Evolutionary conservation across 179 eudicot genomes (phyloP).

Genomic region (Sideroxylon spinosum): DNA sequence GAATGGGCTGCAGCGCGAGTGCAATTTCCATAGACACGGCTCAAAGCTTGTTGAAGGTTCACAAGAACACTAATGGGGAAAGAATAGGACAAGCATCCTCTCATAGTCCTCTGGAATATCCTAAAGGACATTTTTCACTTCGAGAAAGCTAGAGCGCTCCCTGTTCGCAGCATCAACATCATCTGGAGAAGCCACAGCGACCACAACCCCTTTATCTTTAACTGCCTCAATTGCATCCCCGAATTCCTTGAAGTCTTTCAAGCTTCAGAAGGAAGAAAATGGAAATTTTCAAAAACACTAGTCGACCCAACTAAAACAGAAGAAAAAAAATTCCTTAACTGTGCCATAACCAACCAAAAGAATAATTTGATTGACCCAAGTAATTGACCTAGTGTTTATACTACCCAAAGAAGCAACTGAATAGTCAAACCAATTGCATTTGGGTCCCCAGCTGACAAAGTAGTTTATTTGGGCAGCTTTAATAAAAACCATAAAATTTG

Average conservation of each 20-base stretch:
- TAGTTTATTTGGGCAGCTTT: no score
- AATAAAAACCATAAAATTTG: no score
- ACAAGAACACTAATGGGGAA: slow-evolving; percentile 37
- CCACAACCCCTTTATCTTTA: slow-evolving; percentile 76
- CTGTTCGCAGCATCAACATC: slow-evolving; percentile 78
- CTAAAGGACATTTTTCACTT: slow-evolving; percentile 68
- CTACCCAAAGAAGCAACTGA: not conserved
- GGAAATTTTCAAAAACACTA: not conserved
- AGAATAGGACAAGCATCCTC: not conserved
- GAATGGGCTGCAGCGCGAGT: slow-evolving; percentile 93
- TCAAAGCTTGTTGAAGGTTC: slow-evolving; percentile 36
- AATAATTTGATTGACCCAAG: not conserved
- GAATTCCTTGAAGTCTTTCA: slow-evolving; percentile 84
- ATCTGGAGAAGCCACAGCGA: slow-evolving; percentile 91
- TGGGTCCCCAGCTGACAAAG: no score
- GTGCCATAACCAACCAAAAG: not conserved
- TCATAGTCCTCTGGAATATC: not conserved
- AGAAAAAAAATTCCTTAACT: not conserved
- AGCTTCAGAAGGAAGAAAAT: slow-evolving; percentile 27
- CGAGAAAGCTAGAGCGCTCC: slow-evolving; percentile 51
- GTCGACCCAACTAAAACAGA: not conserved
- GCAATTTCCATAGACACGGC: slow-evolving; percentile 49
- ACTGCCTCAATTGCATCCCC: slow-evolving; percentile 68
- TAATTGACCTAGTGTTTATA: not conserved
- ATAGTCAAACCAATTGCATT: no score